phyloP scores from a whole-genome alignment of 75 land plant species.

The Picea sitchensis region DNA sequence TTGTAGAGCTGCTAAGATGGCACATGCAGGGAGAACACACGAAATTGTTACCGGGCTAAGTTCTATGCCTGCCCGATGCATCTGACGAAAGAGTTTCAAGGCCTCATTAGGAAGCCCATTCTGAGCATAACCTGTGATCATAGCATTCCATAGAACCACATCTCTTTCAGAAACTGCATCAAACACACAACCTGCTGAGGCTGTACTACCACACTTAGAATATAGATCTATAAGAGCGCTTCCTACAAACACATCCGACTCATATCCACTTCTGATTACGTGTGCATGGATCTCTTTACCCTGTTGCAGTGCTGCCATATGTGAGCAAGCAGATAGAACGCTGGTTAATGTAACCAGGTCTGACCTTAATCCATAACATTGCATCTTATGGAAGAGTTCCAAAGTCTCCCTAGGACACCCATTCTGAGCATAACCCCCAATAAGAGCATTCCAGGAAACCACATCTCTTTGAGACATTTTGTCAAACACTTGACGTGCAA shows the following conservation, averaged over 20 bases:
- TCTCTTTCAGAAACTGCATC: neutral
- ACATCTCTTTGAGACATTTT: conserved; percentile 6
- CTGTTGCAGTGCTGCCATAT: neutral
- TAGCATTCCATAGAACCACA: neutral
- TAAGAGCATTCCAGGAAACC: conserved; percentile 18
- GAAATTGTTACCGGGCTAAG: neutral
- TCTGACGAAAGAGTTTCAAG: neutral
- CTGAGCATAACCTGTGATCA: neutral
- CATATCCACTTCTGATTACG: neutral
- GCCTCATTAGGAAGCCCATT: neutral
- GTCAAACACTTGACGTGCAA: conserved; percentile 16
- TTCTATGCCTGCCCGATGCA: neutral
- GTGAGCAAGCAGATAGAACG: neutral
- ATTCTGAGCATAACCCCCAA: conserved; percentile 16
- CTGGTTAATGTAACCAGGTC: neutral
- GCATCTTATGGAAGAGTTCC: neutral
- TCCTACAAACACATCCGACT: neutral
- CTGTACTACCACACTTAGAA: neutral
- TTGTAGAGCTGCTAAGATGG: neutral
- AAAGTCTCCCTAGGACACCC: neutral
- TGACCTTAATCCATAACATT: neutral
- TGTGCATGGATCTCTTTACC: neutral
- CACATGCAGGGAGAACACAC: neutral
- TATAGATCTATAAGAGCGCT: neutral
- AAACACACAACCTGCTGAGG: neutral